Evolutionary conservation across 2,329 filamentous ascomycete species (phyloP), one percentile per base, ranked within the genome.

Genomic region (Orbilia quercus): DNA sequence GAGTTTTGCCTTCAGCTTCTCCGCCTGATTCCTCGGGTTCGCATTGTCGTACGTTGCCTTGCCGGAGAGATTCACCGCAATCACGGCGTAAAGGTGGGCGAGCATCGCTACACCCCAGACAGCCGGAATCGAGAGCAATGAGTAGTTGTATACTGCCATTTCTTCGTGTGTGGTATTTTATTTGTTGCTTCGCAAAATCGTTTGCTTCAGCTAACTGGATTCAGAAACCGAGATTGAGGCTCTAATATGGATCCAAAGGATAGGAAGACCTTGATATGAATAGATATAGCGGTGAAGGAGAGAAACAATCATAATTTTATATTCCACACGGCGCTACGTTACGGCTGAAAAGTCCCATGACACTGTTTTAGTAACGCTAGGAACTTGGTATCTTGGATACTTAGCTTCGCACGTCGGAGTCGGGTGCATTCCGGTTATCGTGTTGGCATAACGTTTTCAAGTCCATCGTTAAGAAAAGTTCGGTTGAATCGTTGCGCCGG

Each of bases 401-500:
- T n/a, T n/a, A n/a, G n/a, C n/a, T n/a, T n/a, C n/a, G n/a, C n/a
- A n/a, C n/a, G n/a, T n/a, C n/a, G n/a, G n/a, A n/a, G n/a, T n/a
- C n/a, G n/a, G n/a, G 28, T 31, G 28, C 28, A 31, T 31, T 31
- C 9, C 9, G 5, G 28, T 9, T 31, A n/a, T 31, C 28, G 28
- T 31, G 28, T 9, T 31, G 28, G 5, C 28, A 31, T 31, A 9
- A 31, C 28, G 28, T 31, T 31, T n/a, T 31, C 28, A 2, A 31
- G 36, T 62, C 45, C 23, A 34, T 31, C 51, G 31, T 28, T 7
- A 48, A 2, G 45, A 62, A 11, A 34, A 16, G 18, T 18, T 62
- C 58, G 58, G 58, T 6, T 34, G 47, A 48, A 62, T 62, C 48
- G 45, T 62, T 62, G 45, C 34, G 48, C 58, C 58, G 58, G 11